Conservation (phyloP, 345 rosid species). For the Eucalyptus dawsonii region DNA sequence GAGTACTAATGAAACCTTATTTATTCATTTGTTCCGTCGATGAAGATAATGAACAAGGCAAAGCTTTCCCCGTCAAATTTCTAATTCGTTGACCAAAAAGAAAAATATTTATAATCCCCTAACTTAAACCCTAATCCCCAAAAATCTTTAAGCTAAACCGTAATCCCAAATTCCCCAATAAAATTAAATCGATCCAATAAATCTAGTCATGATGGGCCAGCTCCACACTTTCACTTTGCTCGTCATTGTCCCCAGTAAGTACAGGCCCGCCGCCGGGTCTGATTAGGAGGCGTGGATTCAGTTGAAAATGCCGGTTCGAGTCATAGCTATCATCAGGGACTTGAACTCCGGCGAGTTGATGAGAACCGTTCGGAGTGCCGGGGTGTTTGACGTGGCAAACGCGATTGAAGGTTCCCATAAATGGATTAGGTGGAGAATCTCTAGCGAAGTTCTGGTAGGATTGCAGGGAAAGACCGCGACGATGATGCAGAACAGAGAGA, state of each 20-base stretch:
- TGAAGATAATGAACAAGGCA: too few relatives aligned
- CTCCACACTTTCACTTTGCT: slow-evolving; percentile 31
- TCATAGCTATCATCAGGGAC: slow-evolving; percentile 3
- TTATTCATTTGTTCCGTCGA: too few relatives aligned
- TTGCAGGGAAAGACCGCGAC: too few relatives aligned
- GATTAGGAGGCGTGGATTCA: slow-evolving; percentile 4
- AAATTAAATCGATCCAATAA: background rate
- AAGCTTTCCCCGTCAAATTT: too few relatives aligned
- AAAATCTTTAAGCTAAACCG: background rate
- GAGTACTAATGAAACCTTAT: too few relatives aligned
- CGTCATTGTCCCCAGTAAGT: slow-evolving; percentile 42
- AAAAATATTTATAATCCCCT: too few relatives aligned
- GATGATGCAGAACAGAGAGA: too few relatives aligned
- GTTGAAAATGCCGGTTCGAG: background rate
- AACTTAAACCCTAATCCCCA: background rate
- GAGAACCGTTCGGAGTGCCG: background rate
- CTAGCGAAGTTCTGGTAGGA: background rate
- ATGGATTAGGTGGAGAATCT: background rate
- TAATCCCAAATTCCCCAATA: background rate
- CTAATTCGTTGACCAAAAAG: too few relatives aligned
- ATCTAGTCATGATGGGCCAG: slow-evolving; percentile 26
- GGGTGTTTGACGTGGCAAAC: background rate
- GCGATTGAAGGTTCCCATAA: background rate
- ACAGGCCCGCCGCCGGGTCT: slow-evolving; percentile 36
- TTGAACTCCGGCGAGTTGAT: slow-evolving; percentile 34